Percentiles rank a stretch among this genome's conserved stretches.
Evolutionary conservation across 179 eudicot genomes (phyloP).

Genomic region (Spinacia oleracea): DNA sequence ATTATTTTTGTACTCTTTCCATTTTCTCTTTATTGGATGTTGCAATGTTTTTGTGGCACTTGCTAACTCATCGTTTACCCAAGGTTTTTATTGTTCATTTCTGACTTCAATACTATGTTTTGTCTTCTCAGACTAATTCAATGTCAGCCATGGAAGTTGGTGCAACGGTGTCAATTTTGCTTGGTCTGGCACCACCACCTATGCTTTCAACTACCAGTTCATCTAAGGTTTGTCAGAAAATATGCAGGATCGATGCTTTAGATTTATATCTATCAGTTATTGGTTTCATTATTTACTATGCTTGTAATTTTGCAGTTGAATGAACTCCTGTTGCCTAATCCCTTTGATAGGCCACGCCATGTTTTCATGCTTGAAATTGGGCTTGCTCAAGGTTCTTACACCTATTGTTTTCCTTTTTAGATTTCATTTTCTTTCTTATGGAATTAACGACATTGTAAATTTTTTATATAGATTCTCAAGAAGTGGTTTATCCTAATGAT

Average conservation of each 20-base stretch:
- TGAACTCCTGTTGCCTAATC: conserved; percentile 80
- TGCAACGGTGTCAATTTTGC: conserved; percentile 81
- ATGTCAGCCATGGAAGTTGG: conserved; percentile 69
- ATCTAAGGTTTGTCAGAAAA: conserved; percentile 50
- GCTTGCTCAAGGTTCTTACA: conserved; percentile 62
- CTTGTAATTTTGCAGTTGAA: conserved; percentile 59
- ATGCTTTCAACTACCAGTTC: conserved; percentile 70
- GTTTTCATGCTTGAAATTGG: conserved; percentile 68
- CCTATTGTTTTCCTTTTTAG: not conserved
- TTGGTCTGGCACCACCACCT: conserved; percentile 79
- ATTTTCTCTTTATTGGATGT: not conserved
- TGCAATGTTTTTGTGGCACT: not conserved
- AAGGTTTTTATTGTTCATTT: conserved; percentile 7
- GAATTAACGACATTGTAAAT: conserved; percentile 10
- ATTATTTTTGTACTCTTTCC: not conserved
- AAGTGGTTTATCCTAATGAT: conserved; percentile 33
- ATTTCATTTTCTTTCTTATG: not conserved
- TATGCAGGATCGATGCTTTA: conserved; percentile 6
- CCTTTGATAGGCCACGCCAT: conserved; percentile 85
- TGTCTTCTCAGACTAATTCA: conserved; percentile 46
- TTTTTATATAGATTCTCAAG: conserved; percentile 47
- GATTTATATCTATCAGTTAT: not conserved
- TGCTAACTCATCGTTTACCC: not conserved
- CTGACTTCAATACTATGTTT: conserved; percentile 15
- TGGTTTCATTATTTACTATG: not conserved